Conservation (phyloP, 1,284 basidiomycete species). For the Farysia itapuensis region DNA sequence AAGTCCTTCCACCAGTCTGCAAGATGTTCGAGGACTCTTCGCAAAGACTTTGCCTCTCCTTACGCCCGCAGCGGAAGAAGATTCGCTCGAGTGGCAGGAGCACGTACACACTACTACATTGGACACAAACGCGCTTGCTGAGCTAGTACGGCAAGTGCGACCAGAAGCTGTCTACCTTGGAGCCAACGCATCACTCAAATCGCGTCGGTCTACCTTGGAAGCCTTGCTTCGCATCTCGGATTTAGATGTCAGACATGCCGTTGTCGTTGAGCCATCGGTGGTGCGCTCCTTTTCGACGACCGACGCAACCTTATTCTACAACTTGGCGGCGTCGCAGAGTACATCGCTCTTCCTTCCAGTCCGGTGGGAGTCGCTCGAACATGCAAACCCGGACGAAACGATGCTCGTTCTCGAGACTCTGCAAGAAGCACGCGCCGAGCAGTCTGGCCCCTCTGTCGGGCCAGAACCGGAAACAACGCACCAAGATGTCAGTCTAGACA, state of each 20-base stretch:
- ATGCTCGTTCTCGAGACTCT: conserved; percentile 19
- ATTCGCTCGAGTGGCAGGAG: background rate
- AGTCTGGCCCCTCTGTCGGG: background rate
- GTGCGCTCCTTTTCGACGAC: conserved; percentile 4
- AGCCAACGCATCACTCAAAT: no score
- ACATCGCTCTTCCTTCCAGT: conserved; percentile 9
- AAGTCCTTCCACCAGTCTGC: no score
- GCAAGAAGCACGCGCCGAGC: conserved; percentile 8
- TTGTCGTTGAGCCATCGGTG: conserved; percentile 12
- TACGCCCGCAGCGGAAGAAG: no score
- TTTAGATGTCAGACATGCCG: background rate
- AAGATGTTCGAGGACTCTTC: no score
- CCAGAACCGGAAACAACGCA: background rate
- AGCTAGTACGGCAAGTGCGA: background rate
- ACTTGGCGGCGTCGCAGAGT: background rate
- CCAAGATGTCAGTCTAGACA: conserved; percentile 5
- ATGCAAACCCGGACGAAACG: conserved; percentile 19
- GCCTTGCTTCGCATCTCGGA: no score
- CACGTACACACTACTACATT: background rate
- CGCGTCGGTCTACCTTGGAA: no score
- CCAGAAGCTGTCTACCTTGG: background rate
- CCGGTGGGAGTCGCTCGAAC: conserved; percentile 7
- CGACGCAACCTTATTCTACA: conserved; percentile 7
- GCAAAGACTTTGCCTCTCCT: no score
- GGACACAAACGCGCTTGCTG: background rate